Evolutionary conservation across 108 stramenopile genomes (phyloP).

Genomic region (Cylindrotheca fusiformis): DNA sequence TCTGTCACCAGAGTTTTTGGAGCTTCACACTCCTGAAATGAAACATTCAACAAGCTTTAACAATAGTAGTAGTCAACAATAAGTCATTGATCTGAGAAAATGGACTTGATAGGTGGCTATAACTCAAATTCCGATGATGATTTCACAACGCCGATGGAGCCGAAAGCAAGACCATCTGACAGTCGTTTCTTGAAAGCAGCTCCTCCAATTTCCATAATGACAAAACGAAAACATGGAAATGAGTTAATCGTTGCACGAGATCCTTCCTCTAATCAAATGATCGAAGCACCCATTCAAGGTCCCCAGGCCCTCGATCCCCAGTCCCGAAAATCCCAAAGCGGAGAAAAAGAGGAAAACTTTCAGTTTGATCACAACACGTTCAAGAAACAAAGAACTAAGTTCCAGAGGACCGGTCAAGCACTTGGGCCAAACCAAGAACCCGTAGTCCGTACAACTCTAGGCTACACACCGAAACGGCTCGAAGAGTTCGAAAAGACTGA

Average conservation of each 20-base stretch:
- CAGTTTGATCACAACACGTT: constrained; percentile 57
- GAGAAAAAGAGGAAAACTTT: constrained; percentile 43
- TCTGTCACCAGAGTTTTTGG: no score
- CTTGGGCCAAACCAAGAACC: constrained; percentile 25
- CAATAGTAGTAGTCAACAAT: no score
- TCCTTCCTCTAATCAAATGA: constrained; percentile 24
- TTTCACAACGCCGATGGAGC: not conserved
- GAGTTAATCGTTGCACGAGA: constrained; percentile 32
- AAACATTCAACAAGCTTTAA: no score
- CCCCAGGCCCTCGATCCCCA: constrained; percentile 37
- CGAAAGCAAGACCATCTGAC: constrained; percentile 53
- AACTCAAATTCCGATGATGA: not conserved
- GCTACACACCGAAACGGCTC: constrained; percentile 40
- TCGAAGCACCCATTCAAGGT: constrained; percentile 52
- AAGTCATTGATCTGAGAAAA: not conserved
- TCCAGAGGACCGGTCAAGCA: constrained; percentile 58
- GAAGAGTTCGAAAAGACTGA: constrained; percentile 39
- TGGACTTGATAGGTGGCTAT: no score
- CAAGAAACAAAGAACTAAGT: constrained; percentile 54
- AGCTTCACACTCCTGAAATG: no score
- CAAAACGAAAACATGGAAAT: constrained; percentile 41
- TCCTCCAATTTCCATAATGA: constrained; percentile 36
- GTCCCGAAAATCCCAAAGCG: constrained; percentile 6
- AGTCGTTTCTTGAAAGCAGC: constrained; percentile 48
- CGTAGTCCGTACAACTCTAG: constrained; percentile 38